Percentiles rank a stretch among this genome's conserved stretches.
phyloP scores from a whole-genome alignment of 1,284 basidiomycete genomes.

The Cutaneotrichosporon sp. region DNA sequence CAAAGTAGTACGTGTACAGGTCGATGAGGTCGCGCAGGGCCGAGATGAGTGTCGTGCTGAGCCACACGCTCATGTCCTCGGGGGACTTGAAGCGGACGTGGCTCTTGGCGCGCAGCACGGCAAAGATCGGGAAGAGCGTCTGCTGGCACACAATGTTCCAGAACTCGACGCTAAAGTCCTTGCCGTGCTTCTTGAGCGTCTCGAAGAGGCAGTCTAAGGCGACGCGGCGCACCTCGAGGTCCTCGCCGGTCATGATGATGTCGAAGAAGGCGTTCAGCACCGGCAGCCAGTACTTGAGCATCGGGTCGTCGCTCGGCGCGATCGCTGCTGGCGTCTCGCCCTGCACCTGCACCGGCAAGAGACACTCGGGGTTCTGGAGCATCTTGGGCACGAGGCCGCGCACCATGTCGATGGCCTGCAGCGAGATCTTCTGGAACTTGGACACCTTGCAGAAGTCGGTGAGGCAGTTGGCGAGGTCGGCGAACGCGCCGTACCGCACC shows the following conservation, averaged over 20 bases:
- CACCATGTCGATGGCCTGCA: conserved; percentile 96
- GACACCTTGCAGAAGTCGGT: conserved; percentile 99
- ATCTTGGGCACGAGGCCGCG: conserved; percentile 88
- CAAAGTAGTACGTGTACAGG: conserved; percentile 95
- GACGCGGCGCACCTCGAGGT: conserved; percentile 93
- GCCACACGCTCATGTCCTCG: conserved; percentile 99
- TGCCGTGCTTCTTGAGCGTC: conserved; percentile 88
- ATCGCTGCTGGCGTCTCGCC: conserved; percentile 20
- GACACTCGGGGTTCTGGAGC: conserved; percentile 80
- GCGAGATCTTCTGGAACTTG: conserved; percentile 97
- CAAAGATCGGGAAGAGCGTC: conserved; percentile 97
- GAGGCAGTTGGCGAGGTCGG: conserved; percentile 94
- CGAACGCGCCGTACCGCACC: conserved; percentile 89
- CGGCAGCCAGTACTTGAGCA: conserved; percentile 97
- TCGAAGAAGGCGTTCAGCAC: conserved; percentile 97
- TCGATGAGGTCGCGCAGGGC: conserved; percentile 94
- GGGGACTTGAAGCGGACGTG: conserved; percentile 93
- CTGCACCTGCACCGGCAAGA: conserved; percentile 56
- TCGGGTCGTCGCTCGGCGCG: conserved; percentile 66
- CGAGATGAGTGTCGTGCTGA: conserved; percentile 99
- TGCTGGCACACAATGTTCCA: conserved; percentile 99
- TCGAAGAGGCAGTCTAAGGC: conserved; percentile 94
- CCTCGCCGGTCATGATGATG: conserved; percentile 99
- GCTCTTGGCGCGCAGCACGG: conserved; percentile 67
- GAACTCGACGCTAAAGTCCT: conserved; percentile 84